Evolutionary conservation across 2,329 filamentous ascomycete genomes (phyloP), one percentile per base, ranked within the genome.

Genomic region (Raffaelea albimanens): DNA sequence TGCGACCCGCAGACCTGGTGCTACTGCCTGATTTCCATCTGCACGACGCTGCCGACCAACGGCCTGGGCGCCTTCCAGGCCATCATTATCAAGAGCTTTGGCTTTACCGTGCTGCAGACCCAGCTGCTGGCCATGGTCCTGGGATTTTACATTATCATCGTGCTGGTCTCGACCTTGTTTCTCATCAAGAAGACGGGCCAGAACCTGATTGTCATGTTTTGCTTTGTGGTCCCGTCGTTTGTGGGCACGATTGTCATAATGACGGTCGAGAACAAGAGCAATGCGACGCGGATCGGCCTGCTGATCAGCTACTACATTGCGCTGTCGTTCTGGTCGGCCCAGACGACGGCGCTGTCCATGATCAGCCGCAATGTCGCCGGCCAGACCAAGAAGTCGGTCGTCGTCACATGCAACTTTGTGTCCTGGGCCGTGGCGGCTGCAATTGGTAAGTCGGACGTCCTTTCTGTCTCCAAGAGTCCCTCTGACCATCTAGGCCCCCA

Each of bases 81-180:
- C 53, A 83, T 89, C 55, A 83, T 90, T 56, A 86, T 89, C 62
- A 76, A 72, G 47, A 69, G 71, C n/a, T 80, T 89, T 50, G 66
- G 81, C 0, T 90, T 88, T 57, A 72, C 67, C 0, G 66, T 69
- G 0, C 68, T 87, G 7, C 66, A 89, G 61, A 87, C 84, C 0
- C 84, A 88, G 63, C 67, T 90, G 2, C 67, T 90, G 21, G 76
- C 82, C 36, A 87, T 89, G 82, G 84, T 87, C 0, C 68, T 87
- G 1, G 85, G 85, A 5, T 78, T 76, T 36, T 85, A 85, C 55
- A 87, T 88, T 55, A 85, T 89, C 51, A 68, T 82, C 43, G 76
- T 87, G 4, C 68, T 89, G 1, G 65, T 88, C 22, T 67, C 68
- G 1, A 85, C 82, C 0, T 75, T 79, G 0, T 88, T 74, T 73